Evolutionary conservation across 257 asterid genomes (phyloP), one percentile per base, ranked within the genome.

Genomic region (Verbascum thapsus): DNA sequence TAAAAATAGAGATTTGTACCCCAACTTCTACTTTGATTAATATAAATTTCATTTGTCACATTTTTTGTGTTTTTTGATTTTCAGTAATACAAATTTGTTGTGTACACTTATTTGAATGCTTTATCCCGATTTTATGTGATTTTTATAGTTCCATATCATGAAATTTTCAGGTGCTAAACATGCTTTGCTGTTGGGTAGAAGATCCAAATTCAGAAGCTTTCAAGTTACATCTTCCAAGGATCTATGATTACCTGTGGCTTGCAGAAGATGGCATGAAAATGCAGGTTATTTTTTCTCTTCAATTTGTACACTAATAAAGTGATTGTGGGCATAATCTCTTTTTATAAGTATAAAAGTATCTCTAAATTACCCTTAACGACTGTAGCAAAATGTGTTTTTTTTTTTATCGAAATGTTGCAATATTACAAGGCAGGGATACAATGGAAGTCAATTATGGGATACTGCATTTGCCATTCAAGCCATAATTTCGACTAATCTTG

Each of bases 251-350:
- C 76, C 63, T 92, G 41, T 92, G 98, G 98, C 53, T 92, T 78
- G 98, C 98, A 45, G 98, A 92, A 78, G 98, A 92, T 79, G 98
- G 98, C 82, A 85, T 92, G 98, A 92, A 92, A 70, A 92, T 88
- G 97, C 95, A 92, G 98, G 98, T 89, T 54, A 55, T 34, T 26
- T 48, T 41, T 39, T 57, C 40, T 66, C 30, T 9, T 45, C 13
- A 11, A 45, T 58, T 16, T 17, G 26, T 20, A 8, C 1, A 30
- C 43, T 37, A 41, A 54, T n/a, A n/a, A n/a, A n/a, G n/a, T n/a
- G n/a, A n/a, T n/a, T n/a, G n/a, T n/a, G n/a, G n/a, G n/a, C n/a
- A n/a, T n/a, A n/a, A n/a, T n/a, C n/a, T n/a, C n/a, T n/a, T n/a
- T n/a, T n/a, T n/a, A n/a, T n/a, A n/a, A n/a, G n/a, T n/a, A n/a